Base-by-base conservation (phyloP, 768 basidiomycete species). In the Auriscalpium microsporum region DNA sequence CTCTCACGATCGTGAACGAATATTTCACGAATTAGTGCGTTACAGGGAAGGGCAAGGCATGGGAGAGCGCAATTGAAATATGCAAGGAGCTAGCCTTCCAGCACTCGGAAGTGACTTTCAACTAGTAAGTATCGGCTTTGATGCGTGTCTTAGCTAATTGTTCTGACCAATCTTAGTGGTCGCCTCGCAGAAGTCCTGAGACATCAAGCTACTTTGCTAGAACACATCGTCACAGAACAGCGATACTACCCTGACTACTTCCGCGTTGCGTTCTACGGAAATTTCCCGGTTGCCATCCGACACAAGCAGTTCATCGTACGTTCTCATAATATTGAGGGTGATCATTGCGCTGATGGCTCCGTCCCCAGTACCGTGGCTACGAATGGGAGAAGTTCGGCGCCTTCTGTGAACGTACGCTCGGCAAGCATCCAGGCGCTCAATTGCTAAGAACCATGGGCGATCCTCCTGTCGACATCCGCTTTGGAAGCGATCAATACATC, bases 11-110 rank as follows among this genome's bases (percentile, higher is more conserved):
- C 53, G 5, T 28, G 2, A 28, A 28, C 4, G 28, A 28, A 4
- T 28, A 28, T 28, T 1, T 28, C 28, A 28, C 28, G 28, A 28
- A 28, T 28, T 28, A 28, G 28, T 7, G 28, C 28, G 4, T 42
- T 42, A 57, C 52, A 94, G 92, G 91, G 50, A 90, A 94, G 70
- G 95, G 94, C 10, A 94, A 95, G 64, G 94, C 95, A n/a, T 98
- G 92, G 82, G 95, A 98, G 69, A 86, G 81, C 52, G 95, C 93
- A 2, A 84, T 96, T 55, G 88, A 91, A 48, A 87, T 97, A 49
- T 94, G 91, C 72, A 90, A 90, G 71, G 95, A 97, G 63, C 73
- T 98, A 23, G 87, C 87, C 13, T 82, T 74, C 57, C 93, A 97
- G 67, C 94, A 97, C 71, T 80, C 87, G 14, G 84, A 86, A 66